Evolutionary conservation across 768 basidiomycete genomes (phyloP).

Genomic region (Tulasnella sp.): DNA sequence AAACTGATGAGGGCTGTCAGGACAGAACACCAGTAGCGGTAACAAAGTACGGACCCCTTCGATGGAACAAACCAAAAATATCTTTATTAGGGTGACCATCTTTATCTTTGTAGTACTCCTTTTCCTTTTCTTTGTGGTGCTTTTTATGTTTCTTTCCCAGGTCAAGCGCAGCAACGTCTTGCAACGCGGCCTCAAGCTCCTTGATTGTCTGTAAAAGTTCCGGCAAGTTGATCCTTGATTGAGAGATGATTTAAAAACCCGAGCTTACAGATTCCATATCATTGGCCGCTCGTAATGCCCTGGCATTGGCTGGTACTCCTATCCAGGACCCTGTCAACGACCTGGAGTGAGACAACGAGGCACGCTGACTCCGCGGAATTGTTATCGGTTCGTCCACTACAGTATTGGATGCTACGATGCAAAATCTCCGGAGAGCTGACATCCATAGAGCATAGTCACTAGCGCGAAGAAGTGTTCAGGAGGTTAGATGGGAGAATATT

Average conservation of each 20-base stretch:
- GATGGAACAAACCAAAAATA: conserved; percentile 52
- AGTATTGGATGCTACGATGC: conserved; percentile 1
- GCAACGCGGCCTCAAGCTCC: conserved; percentile 15
- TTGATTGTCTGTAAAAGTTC: conserved; percentile 11
- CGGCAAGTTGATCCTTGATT: not conserved
- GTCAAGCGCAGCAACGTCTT: not conserved
- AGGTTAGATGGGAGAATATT: not conserved
- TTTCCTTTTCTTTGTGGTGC: conserved; percentile 21
- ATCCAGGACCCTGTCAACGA: conserved; percentile 1
- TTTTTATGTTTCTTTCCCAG: not conserved
- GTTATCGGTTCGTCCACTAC: not conserved
- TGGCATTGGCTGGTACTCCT: conserved; percentile 39
- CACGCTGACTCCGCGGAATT: conserved; percentile 1
- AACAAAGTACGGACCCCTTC: conserved; percentile 39
- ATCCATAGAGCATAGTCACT: conserved; percentile 68
- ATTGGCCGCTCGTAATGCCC: conserved; percentile 48
- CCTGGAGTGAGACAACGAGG: conserved; percentile 25
- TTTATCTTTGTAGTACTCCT: conserved; percentile 9
- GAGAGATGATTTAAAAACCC: not conserved
- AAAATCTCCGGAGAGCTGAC: conserved; percentile 48
- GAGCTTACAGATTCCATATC: conserved; percentile 31
- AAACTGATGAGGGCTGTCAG: not conserved
- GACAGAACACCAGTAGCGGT: not conserved
- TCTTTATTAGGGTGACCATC: conserved; percentile 26
- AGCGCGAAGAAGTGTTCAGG: not conserved